Evolutionary conservation across 163 green algal species (phyloP), one percentile per base, ranked within the genome.

Genomic region (Trebouxia gelatinosa): DNA sequence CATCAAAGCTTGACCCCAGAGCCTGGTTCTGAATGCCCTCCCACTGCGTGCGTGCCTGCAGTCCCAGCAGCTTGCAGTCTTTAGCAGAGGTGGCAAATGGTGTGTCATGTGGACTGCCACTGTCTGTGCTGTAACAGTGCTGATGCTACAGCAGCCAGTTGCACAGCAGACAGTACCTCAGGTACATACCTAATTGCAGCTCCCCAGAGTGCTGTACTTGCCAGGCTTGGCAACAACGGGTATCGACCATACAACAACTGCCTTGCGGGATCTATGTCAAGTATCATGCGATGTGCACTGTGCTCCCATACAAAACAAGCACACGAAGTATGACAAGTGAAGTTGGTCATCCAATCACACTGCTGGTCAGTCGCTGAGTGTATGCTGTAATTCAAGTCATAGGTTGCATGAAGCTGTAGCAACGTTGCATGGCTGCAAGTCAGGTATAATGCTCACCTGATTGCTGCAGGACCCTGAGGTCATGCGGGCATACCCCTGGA

Each of bases 401-500:
- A 23, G 43, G 9, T 13, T 54, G 43, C 43, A 23, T 23, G 13
- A 54, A 65, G 54, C 26, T 65, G 21, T 21, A 23, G 62, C 62
- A 46, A 71, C 16, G 1, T 48, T 43, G 34, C 17, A 46, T 21
- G 31, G 6, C 31, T 35, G 64, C 64, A 48, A 31, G 9, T 7
- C 21, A 6, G 35, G 21, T 51, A 23, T 5, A 28, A 21, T 35
- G 31, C 58, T 51, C 34, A 83, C 83, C 77, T 80, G 77, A 21
- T 79, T n/a, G 0, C 43, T 6, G 5, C 31, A 48, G 23, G 86
- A 74, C 4, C 43, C 34, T 26, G 77, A 83, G 1, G 68, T 29
- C 85, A 91, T 91, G n/a, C 75, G 77, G 19, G 86, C 86, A 61
- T 82, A 86, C 21, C 86, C 86, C 71, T 91, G 86, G 43, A 90